These are phyloP conservation scores for Solanum chiquidenum DNA, from an alignment of 257 asterid genomes.

Conservation along the genomic window DNA sequence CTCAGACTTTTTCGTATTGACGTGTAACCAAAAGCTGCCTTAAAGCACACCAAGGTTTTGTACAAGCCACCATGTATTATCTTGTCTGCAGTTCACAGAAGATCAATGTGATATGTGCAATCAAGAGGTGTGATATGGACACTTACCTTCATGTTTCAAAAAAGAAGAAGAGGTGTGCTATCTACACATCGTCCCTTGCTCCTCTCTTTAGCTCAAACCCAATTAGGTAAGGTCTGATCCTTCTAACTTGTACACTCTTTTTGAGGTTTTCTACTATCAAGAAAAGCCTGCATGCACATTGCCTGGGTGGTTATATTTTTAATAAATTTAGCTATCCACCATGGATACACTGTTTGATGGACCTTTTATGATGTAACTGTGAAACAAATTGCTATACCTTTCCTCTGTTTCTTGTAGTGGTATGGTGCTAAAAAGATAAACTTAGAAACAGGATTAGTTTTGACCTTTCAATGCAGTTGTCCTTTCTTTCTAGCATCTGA, in stretches of 20 bases:
- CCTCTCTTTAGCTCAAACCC: neutral
- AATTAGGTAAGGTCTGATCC: neutral
- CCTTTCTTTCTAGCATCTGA: neutral
- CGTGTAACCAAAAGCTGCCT: neutral
- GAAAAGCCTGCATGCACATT: neutral
- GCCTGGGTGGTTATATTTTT: neutral
- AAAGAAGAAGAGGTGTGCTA: neutral
- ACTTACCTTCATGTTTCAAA: neutral
- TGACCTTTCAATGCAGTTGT: neutral
- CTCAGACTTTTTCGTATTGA: neutral
- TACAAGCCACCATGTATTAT: neutral
- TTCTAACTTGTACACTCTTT: neutral
- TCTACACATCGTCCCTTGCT: neutral
- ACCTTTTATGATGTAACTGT: neutral
- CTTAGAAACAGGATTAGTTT: neutral
- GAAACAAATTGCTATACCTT: neutral
- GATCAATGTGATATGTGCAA: neutral
- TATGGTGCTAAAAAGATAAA: neutral
- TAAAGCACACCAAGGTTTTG: neutral
- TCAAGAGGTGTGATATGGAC: neutral
- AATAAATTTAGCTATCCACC: neutral
- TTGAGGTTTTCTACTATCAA: neutral
- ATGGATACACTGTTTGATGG: neutral
- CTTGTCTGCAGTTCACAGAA: neutral
- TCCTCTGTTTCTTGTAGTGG: neutral